Base-by-base conservation (phyloP, 1,139 yeast genomes). In the Geotrichum histeridarum region DNA sequence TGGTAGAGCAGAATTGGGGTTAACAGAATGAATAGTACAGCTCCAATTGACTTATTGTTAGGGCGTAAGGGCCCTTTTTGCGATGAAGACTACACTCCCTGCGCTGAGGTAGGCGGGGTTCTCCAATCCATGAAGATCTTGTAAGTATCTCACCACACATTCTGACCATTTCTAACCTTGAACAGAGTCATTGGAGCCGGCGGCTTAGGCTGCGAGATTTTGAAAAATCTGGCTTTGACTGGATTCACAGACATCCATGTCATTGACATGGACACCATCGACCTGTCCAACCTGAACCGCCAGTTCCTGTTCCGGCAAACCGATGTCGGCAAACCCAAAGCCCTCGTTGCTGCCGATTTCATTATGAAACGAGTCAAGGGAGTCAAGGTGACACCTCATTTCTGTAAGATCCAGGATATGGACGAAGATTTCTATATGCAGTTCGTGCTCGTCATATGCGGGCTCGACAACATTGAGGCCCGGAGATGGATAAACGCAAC, bases 201-300 rank as follows among this genome's bases (percentile, higher is more conserved):
- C 1, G 99, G 99, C 0, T 73, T 93, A 9, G 99, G 99, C 0
- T 93, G 98, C 72, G 98, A 93, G 70, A 83, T 93, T 38, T 72
- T 93, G 51, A 91, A 91, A 72, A 83, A 90, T 69, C 73, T 93
- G 50, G 93, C 94, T 0, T 73, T 87, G 54, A 76, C 84, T 2
- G 95, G 96, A 3, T 86, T 91, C 64, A 75, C 74, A 51, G 75
- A 84, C 56, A 83, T 93, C 42, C 86, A 87, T 63, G 83, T 93
- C 15, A 87, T 93, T 42, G 99, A 93, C 67, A 87, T 91, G 96
- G 98, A 93, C 69, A 89, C 95, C 1, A 89, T 93, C 57, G 98
- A 93, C 65, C 71, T 93, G 22, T 85, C 96, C 22, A 93, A 93
- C 64, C 75, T 93, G 62, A 93, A 93, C 67, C 78, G 98, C 51